These are phyloP conservation scores for Solanum acaule DNA, from an alignment of 257 asterid genomes.

Conservation along the genomic window DNA sequence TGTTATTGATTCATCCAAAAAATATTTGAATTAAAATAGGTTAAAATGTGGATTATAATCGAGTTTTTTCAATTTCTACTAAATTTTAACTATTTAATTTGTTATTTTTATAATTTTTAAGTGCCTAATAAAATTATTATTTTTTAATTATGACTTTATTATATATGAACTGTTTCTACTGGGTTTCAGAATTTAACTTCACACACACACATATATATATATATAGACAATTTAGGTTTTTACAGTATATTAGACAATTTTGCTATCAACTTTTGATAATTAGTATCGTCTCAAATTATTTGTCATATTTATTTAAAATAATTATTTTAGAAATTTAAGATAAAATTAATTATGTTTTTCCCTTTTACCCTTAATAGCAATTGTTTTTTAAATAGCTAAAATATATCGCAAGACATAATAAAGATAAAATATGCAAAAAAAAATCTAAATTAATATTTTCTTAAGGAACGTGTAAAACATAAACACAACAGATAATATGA, in stretches of 20 bases:
- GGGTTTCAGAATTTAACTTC: background rate
- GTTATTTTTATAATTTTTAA: no score
- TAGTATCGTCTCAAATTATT: background rate
- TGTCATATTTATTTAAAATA: background rate
- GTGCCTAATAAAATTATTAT: no score
- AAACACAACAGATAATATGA: background rate
- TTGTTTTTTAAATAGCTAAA: background rate
- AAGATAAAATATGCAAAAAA: background rate
- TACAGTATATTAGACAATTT: background rate
- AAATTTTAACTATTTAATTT: background rate
- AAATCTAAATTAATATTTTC: background rate
- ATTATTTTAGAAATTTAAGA: background rate
- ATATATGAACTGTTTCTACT: no score
- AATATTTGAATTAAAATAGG: background rate
- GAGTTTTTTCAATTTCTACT: background rate
- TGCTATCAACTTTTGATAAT: background rate
- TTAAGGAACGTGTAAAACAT: background rate
- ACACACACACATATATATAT: no score
- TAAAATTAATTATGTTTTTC: background rate
- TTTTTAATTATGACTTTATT: no score
- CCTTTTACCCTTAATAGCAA: background rate
- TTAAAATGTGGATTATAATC: background rate
- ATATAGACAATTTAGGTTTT: background rate
- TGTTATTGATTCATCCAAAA: background rate
- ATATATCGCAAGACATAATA: background rate